phyloP scores from a whole-genome alignment of 2,329 filamentous ascomycete species.

The Acrocalymma vagum region DNA sequence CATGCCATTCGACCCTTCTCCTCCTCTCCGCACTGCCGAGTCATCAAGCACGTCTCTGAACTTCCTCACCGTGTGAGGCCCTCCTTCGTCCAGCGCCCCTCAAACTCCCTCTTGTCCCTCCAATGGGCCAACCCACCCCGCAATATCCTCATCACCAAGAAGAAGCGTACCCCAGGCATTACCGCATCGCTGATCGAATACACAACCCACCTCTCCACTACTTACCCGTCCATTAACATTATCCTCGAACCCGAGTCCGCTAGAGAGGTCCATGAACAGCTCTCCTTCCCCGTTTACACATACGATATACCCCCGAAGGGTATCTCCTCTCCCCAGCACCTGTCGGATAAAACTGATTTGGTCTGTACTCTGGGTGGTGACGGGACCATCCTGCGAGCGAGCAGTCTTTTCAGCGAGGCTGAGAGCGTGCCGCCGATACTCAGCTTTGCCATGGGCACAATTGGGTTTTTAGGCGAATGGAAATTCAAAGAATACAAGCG shows the following conservation, averaged over 20 bases:
- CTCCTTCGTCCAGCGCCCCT: slow-evolving; percentile 60
- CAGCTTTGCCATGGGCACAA: slow-evolving; percentile 94
- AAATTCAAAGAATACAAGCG: slow-evolving; percentile 92
- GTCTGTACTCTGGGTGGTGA: slow-evolving; percentile 92
- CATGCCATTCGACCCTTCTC: slow-evolving; percentile 32
- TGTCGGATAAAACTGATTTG: slow-evolving; percentile 85
- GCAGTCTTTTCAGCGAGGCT: slow-evolving; percentile 84
- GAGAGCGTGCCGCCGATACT: slow-evolving; percentile 86
- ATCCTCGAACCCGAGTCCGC: slow-evolving; percentile 84
- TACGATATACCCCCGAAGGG: slow-evolving; percentile 35
- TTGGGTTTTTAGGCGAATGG: slow-evolving; percentile 97
- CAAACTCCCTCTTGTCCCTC: slow-evolving; percentile 69
- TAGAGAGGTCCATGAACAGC: slow-evolving; percentile 70
- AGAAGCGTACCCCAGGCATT: slow-evolving; percentile 65
- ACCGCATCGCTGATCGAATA: slow-evolving; percentile 67
- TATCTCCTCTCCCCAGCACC: slow-evolving; percentile 45
- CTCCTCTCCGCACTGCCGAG: slow-evolving; percentile 24
- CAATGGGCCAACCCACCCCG: slow-evolving; percentile 74
- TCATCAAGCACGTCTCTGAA: slow-evolving; percentile 38
- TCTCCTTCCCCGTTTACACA: slow-evolving; percentile 71
- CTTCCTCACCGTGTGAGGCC: slow-evolving; percentile 45
- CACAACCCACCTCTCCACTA: slow-evolving; percentile 74
- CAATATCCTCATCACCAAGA: slow-evolving; percentile 75
- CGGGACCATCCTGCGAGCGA: slow-evolving; percentile 86
- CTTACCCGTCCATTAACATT: slow-evolving; percentile 82